Base-by-base conservation (phyloP, 1,284 basidiomycete genomes). In the Apiotrichum gracile region DNA sequence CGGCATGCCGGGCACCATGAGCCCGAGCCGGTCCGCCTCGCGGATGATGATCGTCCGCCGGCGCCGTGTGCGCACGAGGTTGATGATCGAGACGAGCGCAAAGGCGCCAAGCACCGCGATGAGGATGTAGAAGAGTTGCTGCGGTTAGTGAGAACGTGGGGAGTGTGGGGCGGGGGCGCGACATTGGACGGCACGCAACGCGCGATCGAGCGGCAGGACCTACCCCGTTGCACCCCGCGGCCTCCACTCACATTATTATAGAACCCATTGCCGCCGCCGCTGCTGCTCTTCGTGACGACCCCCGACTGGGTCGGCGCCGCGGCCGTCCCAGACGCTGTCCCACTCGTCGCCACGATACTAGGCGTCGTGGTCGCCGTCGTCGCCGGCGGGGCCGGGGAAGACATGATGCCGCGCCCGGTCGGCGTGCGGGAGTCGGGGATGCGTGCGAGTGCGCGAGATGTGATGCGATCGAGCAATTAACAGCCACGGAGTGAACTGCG, bases 51-150 rank as follows among this genome's bases (percentile, higher is more conserved):
- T 49, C n/a, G 52, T 40, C 21, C 72, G 57, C 9, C 72, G 55
- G 19, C 61, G 64, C 27, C 72, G 61, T 6, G 68, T 64, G 26
- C 70, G 61, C 45, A 61, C 25, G 8, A 72, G 56, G 25, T 66
- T 66, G 25, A 72, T 27, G 55, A 68, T 58, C n/a, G 67, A 67
- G 26, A 69, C 61, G 33, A 70, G 26, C 13, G 59, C 68, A 41
- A 74, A 74, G 4, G 66, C 70, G 35, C 54, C 55, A 26, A 74
- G 55, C 2, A 74, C 58, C 38, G 70, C 72, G 38, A 74, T 72
- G 41, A 74, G 64, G 47, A 74, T 74, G 60, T 74, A 74, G 59
- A 74, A 74, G 2, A 74, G 62, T 66, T 63, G 61, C 35, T 34
- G 34, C 46, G 19, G 16, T 42, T 6, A 31, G 40, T 51, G 24